Conservation (phyloP, 1,284 basidiomycete genomes). For the Erythrobasidium hasegawianum region DNA sequence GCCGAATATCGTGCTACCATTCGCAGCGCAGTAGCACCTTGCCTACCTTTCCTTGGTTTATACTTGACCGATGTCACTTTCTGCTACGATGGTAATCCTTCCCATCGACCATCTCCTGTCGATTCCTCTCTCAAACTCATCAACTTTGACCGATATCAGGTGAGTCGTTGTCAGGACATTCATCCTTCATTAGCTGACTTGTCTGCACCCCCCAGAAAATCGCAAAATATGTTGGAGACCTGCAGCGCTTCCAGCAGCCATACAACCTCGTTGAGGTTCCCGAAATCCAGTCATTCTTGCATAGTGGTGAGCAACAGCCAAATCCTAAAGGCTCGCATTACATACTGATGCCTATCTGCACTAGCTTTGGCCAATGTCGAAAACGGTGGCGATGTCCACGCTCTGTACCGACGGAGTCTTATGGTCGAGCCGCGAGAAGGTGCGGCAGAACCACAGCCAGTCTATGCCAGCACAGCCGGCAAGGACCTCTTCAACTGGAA, state of each 20-base stretch:
- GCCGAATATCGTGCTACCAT: slow-evolving; percentile 73
- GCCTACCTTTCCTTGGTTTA: slow-evolving; percentile 86
- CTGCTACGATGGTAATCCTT: slow-evolving; percentile 89
- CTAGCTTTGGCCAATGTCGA: slow-evolving; percentile 23
- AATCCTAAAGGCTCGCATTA: not conserved
- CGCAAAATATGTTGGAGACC: slow-evolving; percentile 78
- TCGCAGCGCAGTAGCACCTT: slow-evolving; percentile 71
- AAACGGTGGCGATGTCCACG: slow-evolving; percentile 27
- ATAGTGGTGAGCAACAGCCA: slow-evolving; percentile 17
- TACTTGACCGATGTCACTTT: slow-evolving; percentile 81
- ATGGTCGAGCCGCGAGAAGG: slow-evolving; percentile 24
- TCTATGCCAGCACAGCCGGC: not conserved
- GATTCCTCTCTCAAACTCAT: slow-evolving; percentile 74
- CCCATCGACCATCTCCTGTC: slow-evolving; percentile 66
- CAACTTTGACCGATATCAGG: slow-evolving; percentile 79
- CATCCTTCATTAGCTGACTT: no score
- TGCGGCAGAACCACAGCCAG: slow-evolving; percentile 8
- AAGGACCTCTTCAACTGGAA: slow-evolving; percentile 5
- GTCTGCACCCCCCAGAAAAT: slow-evolving; percentile 60
- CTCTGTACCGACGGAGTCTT: slow-evolving; percentile 25
- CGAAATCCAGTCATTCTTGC: slow-evolving; percentile 74
- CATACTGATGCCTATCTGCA: not conserved
- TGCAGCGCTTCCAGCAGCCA: slow-evolving; percentile 86
- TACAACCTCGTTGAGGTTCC: slow-evolving; percentile 77
- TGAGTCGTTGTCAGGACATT: slow-evolving; percentile 55